phyloP scores from a whole-genome alignment of 2,329 filamentous ascomycete genomes.

The Aspergillus japonicus region DNA sequence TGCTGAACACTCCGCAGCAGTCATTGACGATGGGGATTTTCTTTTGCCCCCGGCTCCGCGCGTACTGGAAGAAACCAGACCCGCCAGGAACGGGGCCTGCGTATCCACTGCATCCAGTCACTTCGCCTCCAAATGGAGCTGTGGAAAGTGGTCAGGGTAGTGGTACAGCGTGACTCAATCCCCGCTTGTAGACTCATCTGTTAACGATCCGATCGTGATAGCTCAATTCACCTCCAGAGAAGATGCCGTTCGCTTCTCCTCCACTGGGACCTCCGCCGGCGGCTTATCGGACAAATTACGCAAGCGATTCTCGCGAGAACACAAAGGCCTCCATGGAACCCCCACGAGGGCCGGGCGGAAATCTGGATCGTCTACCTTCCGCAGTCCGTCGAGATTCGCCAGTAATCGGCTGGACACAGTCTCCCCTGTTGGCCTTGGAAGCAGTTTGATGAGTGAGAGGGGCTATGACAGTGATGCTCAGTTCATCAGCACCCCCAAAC shows the following conservation, averaged over 20 bases:
- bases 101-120: constrained; percentile 12
- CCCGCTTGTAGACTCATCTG: not conserved
- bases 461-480: constrained; percentile 46
- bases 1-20: not conserved
- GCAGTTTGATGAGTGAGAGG: constrained; percentile 38
- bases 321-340: constrained; percentile 17
- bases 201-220: constrained; percentile 1
- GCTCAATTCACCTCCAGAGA: constrained; percentile 12
- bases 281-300: constrained; percentile 33
- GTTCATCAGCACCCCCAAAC: constrained; percentile 36
- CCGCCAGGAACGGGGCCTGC: constrained; percentile 15
- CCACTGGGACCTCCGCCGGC: constrained; percentile 18
- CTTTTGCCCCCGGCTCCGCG: constrained; percentile 27
- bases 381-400: constrained; percentile 19
- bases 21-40: constrained; percentile 23
- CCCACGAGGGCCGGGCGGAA: constrained; percentile 16
- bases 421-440: constrained; percentile 25
- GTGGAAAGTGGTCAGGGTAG: constrained; percentile 16
- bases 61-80: constrained; percentile 15
- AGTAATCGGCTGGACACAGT: constrained; percentile 10
- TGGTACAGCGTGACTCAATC: not conserved
- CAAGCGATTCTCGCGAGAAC: constrained; percentile 35
- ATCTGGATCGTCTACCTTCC: constrained; percentile 18
- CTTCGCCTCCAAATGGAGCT: not conserved
- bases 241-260: constrained; percentile 2